Percentiles rank a stretch among this genome's conserved stretches.
phyloP scores from a whole-genome alignment of 2,329 filamentous ascomycete species.

The Penicillium sclerotigenum region DNA sequence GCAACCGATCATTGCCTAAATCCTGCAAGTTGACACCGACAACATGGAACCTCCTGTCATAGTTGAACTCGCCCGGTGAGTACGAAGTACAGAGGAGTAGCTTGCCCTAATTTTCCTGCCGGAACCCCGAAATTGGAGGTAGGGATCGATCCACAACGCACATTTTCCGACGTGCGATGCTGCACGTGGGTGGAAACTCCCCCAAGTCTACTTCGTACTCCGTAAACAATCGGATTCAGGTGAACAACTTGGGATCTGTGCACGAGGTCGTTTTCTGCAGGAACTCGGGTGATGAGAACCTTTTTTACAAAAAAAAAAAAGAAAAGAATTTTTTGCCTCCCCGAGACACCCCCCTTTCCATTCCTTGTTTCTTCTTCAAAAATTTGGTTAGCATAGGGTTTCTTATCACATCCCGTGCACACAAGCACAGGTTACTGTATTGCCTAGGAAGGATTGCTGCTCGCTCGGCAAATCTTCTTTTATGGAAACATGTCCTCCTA shows the following conservation, averaged over 20 bases:
- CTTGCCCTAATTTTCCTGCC: neutral
- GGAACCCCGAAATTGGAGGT: neutral
- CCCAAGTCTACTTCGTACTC: no score
- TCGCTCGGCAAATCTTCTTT: slow-evolving; percentile 16
- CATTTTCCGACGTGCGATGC: neutral
- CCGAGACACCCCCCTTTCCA: neutral
- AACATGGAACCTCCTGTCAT: slow-evolving; percentile 1
- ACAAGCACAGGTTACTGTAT: neutral
- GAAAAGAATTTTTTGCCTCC: neutral
- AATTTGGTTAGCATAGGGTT: slow-evolving; percentile 2
- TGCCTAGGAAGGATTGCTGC: slow-evolving; percentile 3
- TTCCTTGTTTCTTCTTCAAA: neutral
- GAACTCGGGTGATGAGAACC: slow-evolving; percentile 7
- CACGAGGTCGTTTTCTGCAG: slow-evolving; percentile 12
- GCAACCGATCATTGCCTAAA: slow-evolving; percentile 3
- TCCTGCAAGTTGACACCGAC: slow-evolving; percentile 4
- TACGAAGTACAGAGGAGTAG: neutral
- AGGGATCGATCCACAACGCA: neutral
- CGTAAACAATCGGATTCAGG: slow-evolving; percentile 2
- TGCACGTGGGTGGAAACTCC: slow-evolving; percentile 10
- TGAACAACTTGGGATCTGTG: slow-evolving; percentile 4
- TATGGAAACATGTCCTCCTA: neutral
- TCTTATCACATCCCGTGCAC: slow-evolving; percentile 9
- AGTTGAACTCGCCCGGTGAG: neutral
- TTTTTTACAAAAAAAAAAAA: neutral